These are phyloP conservation scores for Emmonsiellopsis sp. DNA, from an alignment of 2,329 filamentous ascomycete genomes.

Conservation along the genomic window DNA sequence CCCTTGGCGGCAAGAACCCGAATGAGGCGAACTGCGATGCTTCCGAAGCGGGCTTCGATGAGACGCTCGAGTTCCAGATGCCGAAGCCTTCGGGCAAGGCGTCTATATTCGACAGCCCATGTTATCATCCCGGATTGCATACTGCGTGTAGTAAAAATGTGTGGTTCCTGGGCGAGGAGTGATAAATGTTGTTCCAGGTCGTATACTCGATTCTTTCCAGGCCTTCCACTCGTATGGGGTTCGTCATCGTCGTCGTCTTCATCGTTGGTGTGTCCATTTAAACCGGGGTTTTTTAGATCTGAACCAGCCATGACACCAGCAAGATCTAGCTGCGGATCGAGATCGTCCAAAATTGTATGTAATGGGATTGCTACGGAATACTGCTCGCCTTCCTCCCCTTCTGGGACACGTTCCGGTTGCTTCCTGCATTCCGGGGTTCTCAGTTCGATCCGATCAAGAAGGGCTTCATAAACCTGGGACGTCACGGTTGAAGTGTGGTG, in stretches of 20 bases:
- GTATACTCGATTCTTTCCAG: constrained; percentile 19
- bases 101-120: constrained; percentile 78
- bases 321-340: constrained; percentile 30
- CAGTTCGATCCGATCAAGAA: constrained; percentile 62
- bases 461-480: constrained; percentile 64
- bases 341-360: constrained; percentile 26
- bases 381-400: constrained; percentile 33
- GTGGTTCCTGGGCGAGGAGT: constrained; percentile 41
- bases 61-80: constrained; percentile 74
- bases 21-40: constrained; percentile 69
- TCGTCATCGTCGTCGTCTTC: constrained; percentile 38
- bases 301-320: constrained; percentile 27
- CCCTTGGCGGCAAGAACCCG: constrained; percentile 79
- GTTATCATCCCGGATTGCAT: constrained; percentile 50
- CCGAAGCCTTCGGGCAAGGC: constrained; percentile 60
- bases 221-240: constrained; percentile 38
- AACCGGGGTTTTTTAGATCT: constrained; percentile 15
- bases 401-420: constrained; percentile 26
- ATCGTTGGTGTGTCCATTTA: constrained; percentile 35
- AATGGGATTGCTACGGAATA: constrained; percentile 28
- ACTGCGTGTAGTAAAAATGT: constrained; percentile 28
- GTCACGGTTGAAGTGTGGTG: constrained; percentile 65
- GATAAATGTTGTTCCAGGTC: constrained; percentile 33
- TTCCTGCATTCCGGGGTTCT: constrained; percentile 58
- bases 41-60: constrained; percentile 68